Percentiles rank a stretch among this genome's conserved stretches.
Conservation (phyloP, 257 asterid species). For the Thymus quinquecostatus region DNA sequence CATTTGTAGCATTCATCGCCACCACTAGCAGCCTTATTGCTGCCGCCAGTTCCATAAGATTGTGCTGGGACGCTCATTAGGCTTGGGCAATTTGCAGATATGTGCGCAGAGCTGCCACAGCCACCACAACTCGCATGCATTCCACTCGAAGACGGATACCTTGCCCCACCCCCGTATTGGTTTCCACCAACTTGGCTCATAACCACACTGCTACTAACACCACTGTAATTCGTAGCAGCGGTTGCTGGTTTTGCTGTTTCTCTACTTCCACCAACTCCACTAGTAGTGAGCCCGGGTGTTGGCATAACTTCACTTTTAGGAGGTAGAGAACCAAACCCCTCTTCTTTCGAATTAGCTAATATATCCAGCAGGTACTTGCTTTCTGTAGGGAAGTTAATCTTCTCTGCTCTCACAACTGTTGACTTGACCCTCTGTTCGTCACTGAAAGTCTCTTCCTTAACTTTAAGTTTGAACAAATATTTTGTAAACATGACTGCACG, state of each 20-base stretch:
- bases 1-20: slow-evolving; percentile 83
- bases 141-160: slow-evolving; percentile 48
- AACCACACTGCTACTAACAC: slow-evolving; percentile 36
- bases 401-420: slow-evolving; percentile 76
- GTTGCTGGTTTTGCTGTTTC: slow-evolving; percentile 37
- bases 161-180: slow-evolving; percentile 61
- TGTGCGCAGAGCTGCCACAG: slow-evolving; percentile 88
- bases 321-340: slow-evolving; percentile 40
- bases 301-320: slow-evolving; percentile 42
- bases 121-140: slow-evolving; percentile 54
- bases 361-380: slow-evolving; percentile 57
- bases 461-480: slow-evolving; percentile 73
- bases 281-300: slow-evolving; percentile 38
- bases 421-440: slow-evolving; percentile 91
- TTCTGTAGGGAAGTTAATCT: slow-evolving; percentile 53
- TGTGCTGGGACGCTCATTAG: slow-evolving; percentile 57
- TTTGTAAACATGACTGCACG: slow-evolving; percentile 53
- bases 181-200: slow-evolving; percentile 55
- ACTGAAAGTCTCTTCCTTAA: slow-evolving; percentile 79
- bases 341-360: slow-evolving; percentile 52
- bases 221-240: slow-evolving; percentile 41
- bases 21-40: slow-evolving; percentile 41
- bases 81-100: slow-evolving; percentile 73
- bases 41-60: slow-evolving; percentile 60
- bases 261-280: slow-evolving; percentile 44